A percentile compares a stretch with the other conserved stretches of the same genome.
Evolutionary conservation across 2,329 filamentous ascomycete genomes (phyloP).

Genomic region (Colletotrichum sp.): DNA sequence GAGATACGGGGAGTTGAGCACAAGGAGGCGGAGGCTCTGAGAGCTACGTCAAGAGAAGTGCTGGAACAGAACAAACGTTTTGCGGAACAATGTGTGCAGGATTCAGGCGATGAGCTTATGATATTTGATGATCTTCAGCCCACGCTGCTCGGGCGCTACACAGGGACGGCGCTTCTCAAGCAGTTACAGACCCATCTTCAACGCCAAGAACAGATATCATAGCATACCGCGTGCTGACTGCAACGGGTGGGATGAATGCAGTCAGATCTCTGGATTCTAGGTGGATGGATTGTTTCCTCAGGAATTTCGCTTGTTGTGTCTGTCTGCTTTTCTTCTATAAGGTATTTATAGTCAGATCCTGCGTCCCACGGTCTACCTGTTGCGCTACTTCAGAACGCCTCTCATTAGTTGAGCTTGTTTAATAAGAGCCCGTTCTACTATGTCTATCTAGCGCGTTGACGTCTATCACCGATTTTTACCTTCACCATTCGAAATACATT

Average conservation of each 20-base stretch:
- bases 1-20: background rate
- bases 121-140: background rate
- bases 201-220: fast-evolving
- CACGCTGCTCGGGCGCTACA: background rate
- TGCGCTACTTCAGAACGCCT: too few relatives aligned
- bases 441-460: too few relatives aligned
- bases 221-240: fast-evolving
- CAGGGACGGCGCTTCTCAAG: background rate
- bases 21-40: fast-evolving
- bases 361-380: too few relatives aligned
- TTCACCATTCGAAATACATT: fast-evolving
- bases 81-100: background rate
- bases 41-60: fast-evolving
- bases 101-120: background rate
- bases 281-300: too few relatives aligned
- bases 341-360: too few relatives aligned
- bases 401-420: fast-evolving
- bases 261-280: too few relatives aligned
- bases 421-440: fast-evolving
- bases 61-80: background rate
- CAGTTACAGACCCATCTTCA: background rate
- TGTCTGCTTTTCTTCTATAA: too few relatives aligned
- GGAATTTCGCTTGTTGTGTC: too few relatives aligned
- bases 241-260: background rate
- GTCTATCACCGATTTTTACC: too few relatives aligned